Percentiles rank a stretch among this genome's conserved stretches.
Conservation (phyloP, 768 basidiomycete species). For the Trametes coccinea region DNA sequence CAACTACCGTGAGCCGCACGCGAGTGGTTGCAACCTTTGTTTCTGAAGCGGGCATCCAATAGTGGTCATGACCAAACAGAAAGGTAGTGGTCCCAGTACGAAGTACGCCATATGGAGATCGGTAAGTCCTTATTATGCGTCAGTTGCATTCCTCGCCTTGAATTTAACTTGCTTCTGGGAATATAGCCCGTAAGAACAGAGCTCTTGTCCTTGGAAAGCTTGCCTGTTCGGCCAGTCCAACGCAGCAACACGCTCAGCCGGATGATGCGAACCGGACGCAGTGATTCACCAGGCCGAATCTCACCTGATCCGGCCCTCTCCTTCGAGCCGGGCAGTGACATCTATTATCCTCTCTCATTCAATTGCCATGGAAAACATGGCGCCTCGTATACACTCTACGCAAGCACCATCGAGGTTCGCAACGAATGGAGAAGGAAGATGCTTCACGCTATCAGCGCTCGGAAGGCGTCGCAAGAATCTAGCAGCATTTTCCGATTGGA, state of each 20-base stretch:
- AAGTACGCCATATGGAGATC: conserved; percentile 17
- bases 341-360: conserved; percentile 46
- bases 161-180: background rate
- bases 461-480: conserved; percentile 42
- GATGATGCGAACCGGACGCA: conserved; percentile 13
- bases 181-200: conserved; percentile 15
- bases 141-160: too few species aligned
- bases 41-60: background rate
- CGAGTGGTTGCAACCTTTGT: too few species aligned
- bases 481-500: conserved; percentile 45
- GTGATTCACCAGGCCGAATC: conserved; percentile 8
- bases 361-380: conserved; percentile 45
- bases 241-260: conserved; percentile 21
- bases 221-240: conserved; percentile 13
- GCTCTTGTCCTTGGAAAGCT: conserved; percentile 12
- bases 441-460: conserved; percentile 43
- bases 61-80: conserved; percentile 19
- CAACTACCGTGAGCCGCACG: conserved; percentile 11
- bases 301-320: conserved; percentile 9
- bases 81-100: conserved; percentile 5
- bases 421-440: conserved; percentile 47
- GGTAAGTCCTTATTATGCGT: background rate
- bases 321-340: conserved; percentile 23
- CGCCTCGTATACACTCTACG: conserved; percentile 48
- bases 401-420: conserved; percentile 40